Percentiles rank a stretch among this genome's conserved stretches.
Conservation (phyloP, 106 monocot species). For the Agapanthus africanus region DNA sequence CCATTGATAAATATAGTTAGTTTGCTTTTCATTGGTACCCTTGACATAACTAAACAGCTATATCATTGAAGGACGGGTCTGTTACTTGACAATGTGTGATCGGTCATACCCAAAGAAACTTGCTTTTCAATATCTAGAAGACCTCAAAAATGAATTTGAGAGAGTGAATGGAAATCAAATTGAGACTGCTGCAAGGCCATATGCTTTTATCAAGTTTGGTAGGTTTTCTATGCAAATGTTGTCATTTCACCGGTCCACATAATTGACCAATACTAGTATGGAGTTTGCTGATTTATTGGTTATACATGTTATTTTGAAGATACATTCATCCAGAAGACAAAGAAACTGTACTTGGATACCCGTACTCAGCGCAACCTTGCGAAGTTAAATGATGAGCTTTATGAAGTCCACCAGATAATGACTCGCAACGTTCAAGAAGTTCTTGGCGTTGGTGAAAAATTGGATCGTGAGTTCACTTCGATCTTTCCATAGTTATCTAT, state of each 20-base stretch:
- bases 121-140: slow-evolving; percentile 96
- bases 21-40: slow-evolving; percentile 16
- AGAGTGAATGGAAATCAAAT: slow-evolving; percentile 84
- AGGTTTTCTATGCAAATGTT: slow-evolving; percentile 13
- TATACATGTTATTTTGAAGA: slow-evolving; percentile 38
- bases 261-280: not conserved
- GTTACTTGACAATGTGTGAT: slow-evolving; percentile 99
- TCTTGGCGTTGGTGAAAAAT: slow-evolving; percentile 96
- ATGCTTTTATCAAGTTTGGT: slow-evolving; percentile 99
- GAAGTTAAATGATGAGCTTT: slow-evolving; percentile 96
- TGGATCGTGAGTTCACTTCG: slow-evolving; percentile 72
- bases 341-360: slow-evolving; percentile 90
- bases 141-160: slow-evolving; percentile 98
- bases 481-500: slow-evolving; percentile 13
- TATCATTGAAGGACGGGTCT: slow-evolving; percentile 95
- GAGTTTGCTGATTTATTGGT: slow-evolving; percentile 5
- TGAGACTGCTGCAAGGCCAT: slow-evolving; percentile 97
- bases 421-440: slow-evolving; percentile 99
- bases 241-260: not conserved
- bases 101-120: slow-evolving; percentile 98
- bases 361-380: slow-evolving; percentile 87
- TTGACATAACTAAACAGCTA: slow-evolving; percentile 62
- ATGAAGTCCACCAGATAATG: slow-evolving; percentile 99
- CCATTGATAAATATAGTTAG: not conserved
- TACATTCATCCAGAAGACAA: slow-evolving; percentile 98